Evolutionary conservation across 495 filamentous ascomycete species (phyloP), one percentile per base, ranked within the genome.

Genomic region (Podospora conica): DNA sequence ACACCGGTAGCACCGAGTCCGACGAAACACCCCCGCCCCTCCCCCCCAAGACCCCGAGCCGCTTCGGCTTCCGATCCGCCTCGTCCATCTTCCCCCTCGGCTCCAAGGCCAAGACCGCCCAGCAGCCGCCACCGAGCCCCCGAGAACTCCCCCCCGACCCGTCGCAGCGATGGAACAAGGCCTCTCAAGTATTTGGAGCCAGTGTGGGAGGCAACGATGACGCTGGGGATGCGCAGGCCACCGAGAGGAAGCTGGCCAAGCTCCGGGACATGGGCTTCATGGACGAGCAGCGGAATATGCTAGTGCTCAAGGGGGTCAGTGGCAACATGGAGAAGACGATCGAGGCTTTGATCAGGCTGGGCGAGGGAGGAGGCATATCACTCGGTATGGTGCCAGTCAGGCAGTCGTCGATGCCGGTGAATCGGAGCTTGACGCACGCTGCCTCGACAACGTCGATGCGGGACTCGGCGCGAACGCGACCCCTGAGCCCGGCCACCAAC

Each of bases 211-310:
- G 72, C 27, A 76, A 80, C 22, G 70, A 58, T 24, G 40, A 48
- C 15, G 40, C 40, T 11, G 66, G 67, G 1, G 75, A 76, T 55
- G 83, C 77, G 56, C 83, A 83, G 54, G 81, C 84, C 31, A 83
- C 81, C 53, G 86, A 87, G 29, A 81, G 82, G 29, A 96, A 97
- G 76, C 78, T 98, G 72, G 84, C 84, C 9, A 87, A 85, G 18
- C 79, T 98, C 61, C 84, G 86, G 58, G 92, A 96, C 62, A 97
- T 98, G 95, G 95, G 95, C 1, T 98, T 98, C 71, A 82, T 75
- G 31, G 92, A 98, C 73, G 89, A 94, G 40, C 88, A 87, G 66
- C 84, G 90, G 56, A 98, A 96, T 68, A 78, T 85, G 12, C 86
- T 87, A 62, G 87, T 97, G 24, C 77, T 98, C 25, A 90, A 91